Evolutionary conservation across 2,329 filamentous ascomycete species (phyloP).

Genomic region (Penicillium palitans): DNA sequence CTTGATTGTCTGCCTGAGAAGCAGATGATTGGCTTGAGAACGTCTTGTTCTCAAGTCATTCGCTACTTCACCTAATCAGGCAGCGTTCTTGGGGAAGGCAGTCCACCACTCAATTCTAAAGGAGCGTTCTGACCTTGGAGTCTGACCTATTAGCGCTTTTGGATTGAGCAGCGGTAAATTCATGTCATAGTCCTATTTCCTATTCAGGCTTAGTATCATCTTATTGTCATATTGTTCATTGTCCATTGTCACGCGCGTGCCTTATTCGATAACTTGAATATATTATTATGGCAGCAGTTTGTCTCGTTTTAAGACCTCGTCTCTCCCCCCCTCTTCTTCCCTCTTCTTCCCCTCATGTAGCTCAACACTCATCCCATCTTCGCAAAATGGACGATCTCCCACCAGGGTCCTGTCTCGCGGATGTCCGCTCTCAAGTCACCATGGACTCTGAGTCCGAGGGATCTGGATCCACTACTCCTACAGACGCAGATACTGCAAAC

Average conservation of each 20-base stretch:
- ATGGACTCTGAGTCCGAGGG: constrained; percentile 12
- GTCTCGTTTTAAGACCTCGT: background rate
- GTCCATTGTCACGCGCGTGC: background rate
- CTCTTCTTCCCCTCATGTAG: background rate
- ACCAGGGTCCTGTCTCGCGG: constrained; percentile 1
- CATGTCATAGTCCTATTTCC: constrained; percentile 1
- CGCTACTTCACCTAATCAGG: constrained; percentile 27
- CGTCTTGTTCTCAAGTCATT: constrained; percentile 37
- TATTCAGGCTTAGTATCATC: background rate
- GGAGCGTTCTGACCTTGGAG: constrained; percentile 21
- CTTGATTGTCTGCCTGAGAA: constrained; percentile 29
- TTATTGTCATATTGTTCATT: background rate
- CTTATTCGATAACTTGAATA: background rate
- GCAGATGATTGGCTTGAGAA: constrained; percentile 22
- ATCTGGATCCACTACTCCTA: background rate
- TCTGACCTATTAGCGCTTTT: constrained; percentile 21
- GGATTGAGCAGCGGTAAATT: constrained; percentile 36
- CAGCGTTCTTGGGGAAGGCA: constrained; percentile 32
- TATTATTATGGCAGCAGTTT: background rate
- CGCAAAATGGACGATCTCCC: constrained; percentile 4
- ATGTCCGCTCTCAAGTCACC: constrained; percentile 15
- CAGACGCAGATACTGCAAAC: background rate
- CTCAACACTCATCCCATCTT: background rate
- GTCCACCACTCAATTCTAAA: constrained; percentile 30
- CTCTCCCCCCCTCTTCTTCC: background rate